phyloP scores from a whole-genome alignment of 169 alveolate species.

The Nephromyces sp. region DNA sequence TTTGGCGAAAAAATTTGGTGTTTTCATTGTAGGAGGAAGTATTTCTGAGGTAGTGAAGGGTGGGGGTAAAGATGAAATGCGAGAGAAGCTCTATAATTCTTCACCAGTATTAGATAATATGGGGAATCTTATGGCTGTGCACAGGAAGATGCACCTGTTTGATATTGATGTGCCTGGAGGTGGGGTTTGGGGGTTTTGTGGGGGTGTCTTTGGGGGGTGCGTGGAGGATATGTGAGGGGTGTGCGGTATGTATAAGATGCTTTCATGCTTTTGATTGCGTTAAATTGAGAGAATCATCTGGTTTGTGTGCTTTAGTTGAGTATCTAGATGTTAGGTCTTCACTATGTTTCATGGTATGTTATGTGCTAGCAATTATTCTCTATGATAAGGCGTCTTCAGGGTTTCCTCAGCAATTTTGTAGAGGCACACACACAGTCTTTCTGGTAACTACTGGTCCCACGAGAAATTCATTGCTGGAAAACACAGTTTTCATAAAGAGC shows the following conservation, averaged over 20 bases:
- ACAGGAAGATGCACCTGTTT: constrained; percentile 75
- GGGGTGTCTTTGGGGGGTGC: constrained; percentile 39
- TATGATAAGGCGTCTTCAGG: no score
- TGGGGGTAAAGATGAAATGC: constrained; percentile 11
- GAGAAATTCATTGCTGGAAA: no score
- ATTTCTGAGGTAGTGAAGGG: constrained; percentile 51
- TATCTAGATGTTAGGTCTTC: background rate
- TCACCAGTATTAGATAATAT: constrained; percentile 47
- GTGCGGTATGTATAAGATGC: no score
- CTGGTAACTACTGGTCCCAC: no score
- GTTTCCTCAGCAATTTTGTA: no score
- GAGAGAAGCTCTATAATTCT: constrained; percentile 48
- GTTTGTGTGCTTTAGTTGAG: background rate
- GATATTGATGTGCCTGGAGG: constrained; percentile 76
- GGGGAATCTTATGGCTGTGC: constrained; percentile 35
- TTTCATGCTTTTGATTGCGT: constrained; percentile 22
- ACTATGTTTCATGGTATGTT: no score
- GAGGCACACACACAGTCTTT: no score
- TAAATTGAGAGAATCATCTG: background rate
- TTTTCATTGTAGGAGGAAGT: constrained; percentile 67
- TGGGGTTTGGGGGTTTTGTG: constrained; percentile 10
- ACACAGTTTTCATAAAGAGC: no score
- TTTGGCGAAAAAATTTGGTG: constrained; percentile 40
- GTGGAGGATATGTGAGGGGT: no score
- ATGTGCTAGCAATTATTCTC: no score